Conservation (phyloP, 768 basidiomycete genomes). For the Leccinum truebloodii region DNA sequence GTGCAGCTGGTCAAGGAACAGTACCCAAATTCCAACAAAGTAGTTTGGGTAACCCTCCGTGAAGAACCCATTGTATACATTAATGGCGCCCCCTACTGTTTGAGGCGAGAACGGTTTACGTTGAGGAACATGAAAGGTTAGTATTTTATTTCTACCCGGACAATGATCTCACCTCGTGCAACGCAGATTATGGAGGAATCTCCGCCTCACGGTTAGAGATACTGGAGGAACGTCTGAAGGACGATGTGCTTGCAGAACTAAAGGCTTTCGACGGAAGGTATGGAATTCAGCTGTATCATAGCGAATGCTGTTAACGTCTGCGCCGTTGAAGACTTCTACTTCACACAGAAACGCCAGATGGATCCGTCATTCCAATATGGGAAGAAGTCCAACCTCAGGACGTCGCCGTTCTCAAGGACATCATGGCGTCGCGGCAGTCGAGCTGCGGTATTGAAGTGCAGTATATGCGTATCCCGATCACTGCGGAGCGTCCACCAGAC, state of each 20-base stretch:
- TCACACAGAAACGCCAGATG: constrained; percentile 86
- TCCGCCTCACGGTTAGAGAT: constrained; percentile 86
- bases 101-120: constrained; percentile 81
- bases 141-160: constrained; percentile 1
- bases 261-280: constrained; percentile 81
- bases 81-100: constrained; percentile 90
- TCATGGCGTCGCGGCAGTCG: constrained; percentile 66
- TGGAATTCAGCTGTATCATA: constrained; percentile 10
- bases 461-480: constrained; percentile 89
- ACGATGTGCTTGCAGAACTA: constrained; percentile 86
- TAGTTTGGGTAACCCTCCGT: constrained; percentile 92
- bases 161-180: background rate
- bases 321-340: constrained; percentile 62
- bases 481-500: constrained; percentile 82
- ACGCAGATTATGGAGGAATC: constrained; percentile 91
- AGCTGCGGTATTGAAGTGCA: constrained; percentile 59
- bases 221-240: constrained; percentile 85
- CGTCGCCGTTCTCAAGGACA: constrained; percentile 82
- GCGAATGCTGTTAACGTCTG: constrained; percentile 2
- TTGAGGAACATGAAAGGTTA: constrained; percentile 92
- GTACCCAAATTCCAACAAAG: constrained; percentile 58
- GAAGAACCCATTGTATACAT: constrained; percentile 93
- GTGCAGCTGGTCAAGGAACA: constrained; percentile 60
- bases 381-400: constrained; percentile 76
- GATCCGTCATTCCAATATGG: constrained; percentile 92